phyloP scores from a whole-genome alignment of 139 green algal species.

The Chlamydomonas incerta region DNA sequence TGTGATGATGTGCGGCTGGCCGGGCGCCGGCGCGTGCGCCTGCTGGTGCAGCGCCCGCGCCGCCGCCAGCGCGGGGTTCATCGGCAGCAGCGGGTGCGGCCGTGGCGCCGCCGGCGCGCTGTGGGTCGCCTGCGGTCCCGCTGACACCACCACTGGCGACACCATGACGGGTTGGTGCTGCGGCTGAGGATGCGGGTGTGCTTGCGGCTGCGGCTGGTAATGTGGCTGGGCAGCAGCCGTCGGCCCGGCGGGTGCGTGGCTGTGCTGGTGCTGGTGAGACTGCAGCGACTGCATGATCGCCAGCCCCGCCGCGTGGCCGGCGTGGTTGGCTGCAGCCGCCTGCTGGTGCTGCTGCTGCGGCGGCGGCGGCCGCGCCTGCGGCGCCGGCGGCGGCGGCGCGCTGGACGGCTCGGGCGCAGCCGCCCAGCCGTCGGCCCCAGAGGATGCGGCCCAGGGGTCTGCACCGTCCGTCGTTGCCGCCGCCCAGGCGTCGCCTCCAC shows the following conservation, averaged over 20 bases:
- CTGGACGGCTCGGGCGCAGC: not conserved
- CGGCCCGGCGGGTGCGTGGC: too few species aligned
- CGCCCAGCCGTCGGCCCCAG: not conserved
- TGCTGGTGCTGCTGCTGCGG: not conserved
- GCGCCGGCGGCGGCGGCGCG: too few species aligned
- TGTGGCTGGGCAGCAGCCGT: too few species aligned
- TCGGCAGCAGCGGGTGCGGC: not conserved
- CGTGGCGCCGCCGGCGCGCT: too few species aligned
- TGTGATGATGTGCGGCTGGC: not conserved
- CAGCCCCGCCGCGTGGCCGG: not conserved
- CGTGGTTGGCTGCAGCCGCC: not conserved
- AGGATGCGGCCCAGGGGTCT: constrained; percentile 2
- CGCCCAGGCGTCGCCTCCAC: not conserved
- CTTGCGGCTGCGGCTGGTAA: too few species aligned
- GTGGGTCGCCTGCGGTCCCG: too few species aligned
- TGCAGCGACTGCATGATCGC: constrained; percentile 27
- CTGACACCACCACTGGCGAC: too few species aligned
- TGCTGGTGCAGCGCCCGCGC: not conserved
- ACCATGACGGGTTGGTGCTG: too few species aligned
- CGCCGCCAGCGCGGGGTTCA: constrained; percentile 4
- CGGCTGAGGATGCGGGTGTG: not conserved
- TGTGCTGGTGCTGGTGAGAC: too few species aligned
- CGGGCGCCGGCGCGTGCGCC: too few species aligned
- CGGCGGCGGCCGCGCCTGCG: too few species aligned
- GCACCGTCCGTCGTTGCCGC: not conserved